These are phyloP conservation scores for Plasmodium cynomolgi DNA, from an alignment of 169 alveolate genomes.

Conservation along the genomic window DNA sequence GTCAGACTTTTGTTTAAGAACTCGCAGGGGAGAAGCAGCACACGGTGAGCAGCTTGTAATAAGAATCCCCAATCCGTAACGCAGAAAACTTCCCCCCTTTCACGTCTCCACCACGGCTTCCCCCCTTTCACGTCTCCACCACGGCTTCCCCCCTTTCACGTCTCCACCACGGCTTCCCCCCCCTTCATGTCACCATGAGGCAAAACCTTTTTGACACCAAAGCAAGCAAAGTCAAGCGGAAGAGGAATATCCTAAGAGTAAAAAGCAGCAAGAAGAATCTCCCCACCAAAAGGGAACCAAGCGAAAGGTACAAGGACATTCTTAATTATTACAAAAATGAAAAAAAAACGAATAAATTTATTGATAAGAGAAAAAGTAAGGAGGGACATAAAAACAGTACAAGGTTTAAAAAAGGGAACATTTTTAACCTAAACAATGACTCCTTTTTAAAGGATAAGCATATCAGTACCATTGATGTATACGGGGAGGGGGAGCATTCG, in stretches of 20 bases:
- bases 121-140: neutral
- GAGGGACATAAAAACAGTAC: slow-evolving; percentile 1
- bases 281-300: slow-evolving; percentile 24
- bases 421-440: slow-evolving; percentile 69
- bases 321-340: slow-evolving; percentile 68
- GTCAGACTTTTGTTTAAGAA: neutral
- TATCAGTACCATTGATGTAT: slow-evolving; percentile 31
- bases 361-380: slow-evolving; percentile 73
- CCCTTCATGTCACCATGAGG: slow-evolving; percentile 5
- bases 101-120: neutral
- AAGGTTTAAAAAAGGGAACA: slow-evolving; percentile 21
- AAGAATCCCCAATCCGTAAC: neutral
- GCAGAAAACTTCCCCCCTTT: neutral
- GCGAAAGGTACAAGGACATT: slow-evolving; percentile 44
- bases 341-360: slow-evolving; percentile 74
- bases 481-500: neutral
- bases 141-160: neutral
- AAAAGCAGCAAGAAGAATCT: slow-evolving; percentile 10
- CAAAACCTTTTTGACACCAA: slow-evolving; percentile 50
- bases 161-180: neutral
- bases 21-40: neutral
- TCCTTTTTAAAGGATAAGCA: slow-evolving; percentile 21
- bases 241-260: slow-evolving; percentile 46
- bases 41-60: neutral
- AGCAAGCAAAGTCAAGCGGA: slow-evolving; percentile 4